Evolutionary conservation across 495 filamentous ascomycete species (phyloP).

Genomic region (Baudoinia panamericana): DNA sequence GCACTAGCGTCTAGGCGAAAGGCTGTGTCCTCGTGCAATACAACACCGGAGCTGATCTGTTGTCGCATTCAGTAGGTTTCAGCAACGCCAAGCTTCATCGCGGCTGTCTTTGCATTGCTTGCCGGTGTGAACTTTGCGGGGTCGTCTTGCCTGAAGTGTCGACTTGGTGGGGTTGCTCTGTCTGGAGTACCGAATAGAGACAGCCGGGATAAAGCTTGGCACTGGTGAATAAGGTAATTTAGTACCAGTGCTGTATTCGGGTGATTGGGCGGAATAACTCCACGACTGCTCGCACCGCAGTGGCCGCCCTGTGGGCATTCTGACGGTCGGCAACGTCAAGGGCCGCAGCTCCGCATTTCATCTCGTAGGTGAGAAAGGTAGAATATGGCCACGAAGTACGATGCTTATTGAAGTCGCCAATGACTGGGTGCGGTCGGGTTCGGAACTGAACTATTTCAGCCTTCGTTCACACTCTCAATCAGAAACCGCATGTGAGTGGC

Average conservation of each 20-base stretch:
- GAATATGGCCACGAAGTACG: neutral
- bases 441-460: slow-evolving; percentile 19
- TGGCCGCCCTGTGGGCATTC: slow-evolving; percentile 32
- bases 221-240: too few relatives aligned
- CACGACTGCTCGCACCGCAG: slow-evolving; percentile 26
- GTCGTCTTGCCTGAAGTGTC: too few relatives aligned
- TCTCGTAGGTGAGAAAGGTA: slow-evolving; percentile 31
- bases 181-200: too few relatives aligned
- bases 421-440: slow-evolving; percentile 23
- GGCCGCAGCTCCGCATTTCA: slow-evolving; percentile 28
- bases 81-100: too few relatives aligned
- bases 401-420: slow-evolving; percentile 25
- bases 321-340: slow-evolving; percentile 31
- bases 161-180: too few relatives aligned
- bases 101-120: too few relatives aligned
- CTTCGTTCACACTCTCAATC: slow-evolving; percentile 19
- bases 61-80: too few relatives aligned
- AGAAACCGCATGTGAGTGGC: slow-evolving; percentile 3
- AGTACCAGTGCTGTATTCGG: neutral
- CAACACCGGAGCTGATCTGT: too few relatives aligned
- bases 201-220: too few relatives aligned
- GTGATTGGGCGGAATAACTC: slow-evolving; percentile 18
- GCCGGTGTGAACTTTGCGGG: too few relatives aligned
- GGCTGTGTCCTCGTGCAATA: too few relatives aligned
- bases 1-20: too few relatives aligned